Conservation (phyloP, 768 basidiomycete genomes). For the Kondoa subrosea region DNA sequence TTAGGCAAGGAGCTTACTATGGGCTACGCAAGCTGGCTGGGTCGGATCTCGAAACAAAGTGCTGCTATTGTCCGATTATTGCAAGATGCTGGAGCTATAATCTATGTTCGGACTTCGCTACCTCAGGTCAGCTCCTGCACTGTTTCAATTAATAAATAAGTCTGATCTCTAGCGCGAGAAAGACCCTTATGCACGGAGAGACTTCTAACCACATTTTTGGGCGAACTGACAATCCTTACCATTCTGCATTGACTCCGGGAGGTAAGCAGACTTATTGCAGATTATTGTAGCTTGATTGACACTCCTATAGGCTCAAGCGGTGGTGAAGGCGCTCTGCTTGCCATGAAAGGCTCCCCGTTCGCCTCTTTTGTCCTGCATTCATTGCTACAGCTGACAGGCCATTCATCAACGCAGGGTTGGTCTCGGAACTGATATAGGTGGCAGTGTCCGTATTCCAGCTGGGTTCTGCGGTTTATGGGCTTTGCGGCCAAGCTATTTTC, state of each 20-base stretch:
- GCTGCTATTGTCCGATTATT: background rate
- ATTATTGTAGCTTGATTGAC: too few species aligned
- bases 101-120: background rate
- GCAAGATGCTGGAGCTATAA: background rate
- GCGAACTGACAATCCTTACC: background rate
- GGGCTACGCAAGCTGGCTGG: background rate
- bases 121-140: too few species aligned
- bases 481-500: constrained; percentile 9
- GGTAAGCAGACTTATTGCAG: too few species aligned
- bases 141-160: background rate
- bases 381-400: too few species aligned
- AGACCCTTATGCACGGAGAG: constrained; percentile 2
- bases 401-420: background rate
- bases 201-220: background rate
- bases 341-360: background rate
- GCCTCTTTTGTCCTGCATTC: too few species aligned
- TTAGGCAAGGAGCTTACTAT: background rate
- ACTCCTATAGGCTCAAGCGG: background rate
- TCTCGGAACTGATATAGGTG: constrained; percentile 16
- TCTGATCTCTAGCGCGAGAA: background rate
- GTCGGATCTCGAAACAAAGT: background rate
- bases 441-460: constrained; percentile 14
- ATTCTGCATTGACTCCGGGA: background rate
- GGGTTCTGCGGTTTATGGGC: constrained; percentile 15
- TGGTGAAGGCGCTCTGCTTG: background rate